A percentile compares a stretch with the other conserved stretches of the same genome.
Evolutionary conservation across 1,139 yeast species (phyloP).

Genomic region (Magnusiomyces paraingens): DNA sequence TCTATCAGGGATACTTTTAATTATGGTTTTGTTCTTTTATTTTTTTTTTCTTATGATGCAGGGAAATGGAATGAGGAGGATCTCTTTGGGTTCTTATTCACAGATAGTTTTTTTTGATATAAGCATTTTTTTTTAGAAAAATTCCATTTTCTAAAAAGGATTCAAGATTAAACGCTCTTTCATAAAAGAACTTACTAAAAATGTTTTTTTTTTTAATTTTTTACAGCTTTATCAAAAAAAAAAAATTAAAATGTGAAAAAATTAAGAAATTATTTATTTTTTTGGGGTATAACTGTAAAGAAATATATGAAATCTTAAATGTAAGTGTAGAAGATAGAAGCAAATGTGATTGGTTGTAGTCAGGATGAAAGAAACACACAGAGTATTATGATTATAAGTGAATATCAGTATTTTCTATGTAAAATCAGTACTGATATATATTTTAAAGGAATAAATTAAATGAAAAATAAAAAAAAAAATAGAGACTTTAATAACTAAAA

Average conservation of each 20-base stretch:
- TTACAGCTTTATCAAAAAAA: not conserved
- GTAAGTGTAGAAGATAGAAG: not conserved
- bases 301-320: not conserved
- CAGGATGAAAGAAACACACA: not conserved
- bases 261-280: not conserved
- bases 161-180: not conserved
- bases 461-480: not conserved
- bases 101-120: too few relatives aligned
- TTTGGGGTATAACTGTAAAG: not conserved
- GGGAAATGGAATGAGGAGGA: too few relatives aligned
- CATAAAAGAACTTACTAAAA: too few relatives aligned
- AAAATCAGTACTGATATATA: too few relatives aligned
- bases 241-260: not conserved
- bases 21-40: too few relatives aligned
- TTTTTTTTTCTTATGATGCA: too few relatives aligned
- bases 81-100: too few relatives aligned
- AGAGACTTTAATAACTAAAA: not conserved
- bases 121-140: too few relatives aligned
- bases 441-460: not conserved
- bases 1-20: too few relatives aligned
- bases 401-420: too few relatives aligned
- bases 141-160: too few relatives aligned
- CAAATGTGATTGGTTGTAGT: not conserved
- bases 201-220: not conserved
- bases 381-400: too few relatives aligned